Base-by-base conservation (phyloP, 2,329 filamentous ascomycete genomes). In the Lachnellula subtilissima region DNA sequence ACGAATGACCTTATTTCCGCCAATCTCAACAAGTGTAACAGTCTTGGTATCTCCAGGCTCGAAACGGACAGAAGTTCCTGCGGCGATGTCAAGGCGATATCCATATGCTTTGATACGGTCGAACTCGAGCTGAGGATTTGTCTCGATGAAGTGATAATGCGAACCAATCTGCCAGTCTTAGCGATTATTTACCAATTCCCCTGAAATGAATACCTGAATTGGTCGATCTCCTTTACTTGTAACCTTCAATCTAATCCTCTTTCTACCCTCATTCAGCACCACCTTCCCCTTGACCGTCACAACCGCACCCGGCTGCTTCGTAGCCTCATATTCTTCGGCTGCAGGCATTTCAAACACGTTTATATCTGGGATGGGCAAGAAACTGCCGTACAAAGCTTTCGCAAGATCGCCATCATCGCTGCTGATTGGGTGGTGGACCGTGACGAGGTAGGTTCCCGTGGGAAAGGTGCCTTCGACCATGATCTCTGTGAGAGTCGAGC, bases 131-230 rank as follows among this genome's bases (percentile, higher is more conserved):
- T 89, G 84, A 0, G 91, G 89, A 72, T 97, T 97, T n/a, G 86
- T 88, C 76, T 97, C 93, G 68, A 96, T 84, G 71, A 97, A 96
- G 74, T 97, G 93, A 72, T 96, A 97, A 74, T 97, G 93, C 35
- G 91, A 96, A 35, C 93, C 93, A 57, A 89, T 80, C 81, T 85
- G 64, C 25, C 14, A 36, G 12, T 7, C 52, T 64, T 36, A 64
- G 56, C 43, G 43, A 22, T 4, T n/a, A 22, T 32, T 19, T n/a
- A 42, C 8, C 17, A 7, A 9, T 15, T 17, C 12, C 3, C 5
- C 48, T 15, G 35, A 42, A 6, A 25, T 54, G 64, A 71, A 43
- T 70, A 92, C 88, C 78, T 97, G 92, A 58, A 97, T 88, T 1
- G 93, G 93, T 35, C 93, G 79, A 72, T 97, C 93, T 6, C 93